Percentiles rank a stretch among this genome's conserved stretches.
phyloP scores from a whole-genome alignment of 2,329 filamentous ascomycete species.

The Fusarium sacchari region DNA sequence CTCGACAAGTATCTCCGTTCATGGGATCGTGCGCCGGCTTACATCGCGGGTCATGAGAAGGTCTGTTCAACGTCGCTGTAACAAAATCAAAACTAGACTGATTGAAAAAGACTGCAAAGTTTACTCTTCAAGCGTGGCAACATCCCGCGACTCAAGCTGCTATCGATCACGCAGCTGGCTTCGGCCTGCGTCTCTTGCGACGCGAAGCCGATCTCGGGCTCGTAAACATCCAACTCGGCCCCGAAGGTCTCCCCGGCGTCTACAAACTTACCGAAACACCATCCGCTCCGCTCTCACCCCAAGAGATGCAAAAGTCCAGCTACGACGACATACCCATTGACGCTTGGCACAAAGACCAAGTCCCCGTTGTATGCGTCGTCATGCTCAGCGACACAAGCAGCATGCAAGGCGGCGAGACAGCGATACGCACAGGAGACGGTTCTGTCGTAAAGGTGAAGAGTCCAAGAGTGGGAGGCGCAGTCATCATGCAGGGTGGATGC shows the following conservation, averaged over 20 bases:
- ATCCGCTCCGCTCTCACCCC: neutral
- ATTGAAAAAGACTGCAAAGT: neutral
- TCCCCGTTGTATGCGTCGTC: constrained; percentile 20
- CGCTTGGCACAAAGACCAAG: constrained; percentile 25
- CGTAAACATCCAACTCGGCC: neutral
- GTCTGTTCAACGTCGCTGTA: neutral
- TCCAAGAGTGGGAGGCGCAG: neutral
- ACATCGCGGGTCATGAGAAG: constrained; percentile 1
- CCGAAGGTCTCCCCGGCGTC: neutral
- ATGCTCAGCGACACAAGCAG: constrained; percentile 28
- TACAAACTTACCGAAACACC: neutral
- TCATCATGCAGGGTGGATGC: constrained; percentile 1
- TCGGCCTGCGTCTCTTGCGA: neutral
- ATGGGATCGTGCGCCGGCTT: neutral
- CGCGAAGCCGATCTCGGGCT: neutral
- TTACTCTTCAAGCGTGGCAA: neutral
- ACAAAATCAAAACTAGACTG: accelerated
- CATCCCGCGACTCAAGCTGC: neutral
- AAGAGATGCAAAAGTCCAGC: neutral
- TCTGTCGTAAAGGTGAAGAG: neutral
- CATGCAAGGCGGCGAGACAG: constrained; percentile 31
- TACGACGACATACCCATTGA: constrained; percentile 10
- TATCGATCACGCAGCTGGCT: neutral
- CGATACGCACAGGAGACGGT: neutral
- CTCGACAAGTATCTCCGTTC: neutral